phyloP scores from a whole-genome alignment of 169 alveolate species.

The Babesia ovis region DNA sequence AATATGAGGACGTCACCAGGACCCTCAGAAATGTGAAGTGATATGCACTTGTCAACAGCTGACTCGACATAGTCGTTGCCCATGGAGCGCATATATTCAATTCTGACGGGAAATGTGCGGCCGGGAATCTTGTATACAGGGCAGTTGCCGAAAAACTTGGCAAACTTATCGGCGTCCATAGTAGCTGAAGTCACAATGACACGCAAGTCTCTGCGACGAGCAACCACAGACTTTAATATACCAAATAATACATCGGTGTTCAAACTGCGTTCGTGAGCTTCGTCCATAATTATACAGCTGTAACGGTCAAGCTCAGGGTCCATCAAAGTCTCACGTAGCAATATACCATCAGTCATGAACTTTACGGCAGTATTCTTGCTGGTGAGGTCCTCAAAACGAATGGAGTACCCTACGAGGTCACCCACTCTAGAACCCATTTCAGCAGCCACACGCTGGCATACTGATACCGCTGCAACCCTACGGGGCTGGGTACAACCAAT shows the following conservation, averaged over 20 bases:
- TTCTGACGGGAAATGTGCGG: slow-evolving; percentile 96
- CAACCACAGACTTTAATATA: slow-evolving; percentile 92
- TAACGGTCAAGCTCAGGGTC: slow-evolving; percentile 98
- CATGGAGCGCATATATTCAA: slow-evolving; percentile 89
- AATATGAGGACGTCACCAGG: slow-evolving; percentile 96
- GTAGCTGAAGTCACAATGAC: slow-evolving; percentile 99
- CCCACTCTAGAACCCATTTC: slow-evolving; percentile 97
- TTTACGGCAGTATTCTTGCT: slow-evolving; percentile 91
- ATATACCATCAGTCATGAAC: slow-evolving; percentile 99
- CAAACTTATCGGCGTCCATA: slow-evolving; percentile 97
- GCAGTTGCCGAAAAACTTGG: slow-evolving; percentile 97
- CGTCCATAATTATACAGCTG: slow-evolving; percentile 99
- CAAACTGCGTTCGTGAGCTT: slow-evolving; percentile 99
- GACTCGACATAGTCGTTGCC: slow-evolving; percentile 98
- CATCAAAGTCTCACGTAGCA: slow-evolving; percentile 96
- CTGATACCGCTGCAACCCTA: slow-evolving; percentile 99
- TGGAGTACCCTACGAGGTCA: slow-evolving; percentile 96
- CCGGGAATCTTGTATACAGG: slow-evolving; percentile 99
- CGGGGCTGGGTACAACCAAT: slow-evolving; percentile 99
- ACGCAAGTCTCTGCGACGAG: slow-evolving; percentile 94
- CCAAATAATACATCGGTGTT: slow-evolving; percentile 99
- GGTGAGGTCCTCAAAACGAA: slow-evolving; percentile 99
- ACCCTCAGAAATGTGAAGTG: slow-evolving; percentile 90
- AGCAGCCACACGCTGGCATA: slow-evolving; percentile 99
- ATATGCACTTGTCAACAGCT: slow-evolving; percentile 97